Conservation (phyloP, 768 basidiomycete species). For the Cubamyces lactineus region DNA sequence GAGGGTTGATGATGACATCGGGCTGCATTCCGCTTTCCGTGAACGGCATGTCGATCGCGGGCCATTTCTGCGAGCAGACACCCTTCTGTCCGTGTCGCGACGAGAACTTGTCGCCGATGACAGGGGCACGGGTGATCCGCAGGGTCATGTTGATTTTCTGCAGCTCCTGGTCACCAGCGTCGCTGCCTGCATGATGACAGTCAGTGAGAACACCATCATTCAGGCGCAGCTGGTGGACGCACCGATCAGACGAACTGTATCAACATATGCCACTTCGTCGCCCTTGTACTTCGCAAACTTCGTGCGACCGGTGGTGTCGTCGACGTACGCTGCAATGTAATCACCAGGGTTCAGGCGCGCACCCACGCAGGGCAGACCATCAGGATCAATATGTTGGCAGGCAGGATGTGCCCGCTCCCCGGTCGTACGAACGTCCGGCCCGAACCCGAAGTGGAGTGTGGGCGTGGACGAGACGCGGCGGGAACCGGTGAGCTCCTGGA, state of each 20-base stretch:
- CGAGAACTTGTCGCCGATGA: conserved; percentile 99
- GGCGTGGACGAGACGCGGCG: conserved; percentile 57
- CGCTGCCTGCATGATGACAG: conserved; percentile 58
- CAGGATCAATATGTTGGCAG: conserved; percentile 64
- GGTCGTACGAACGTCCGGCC: conserved; percentile 64
- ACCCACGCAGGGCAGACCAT: conserved; percentile 87
- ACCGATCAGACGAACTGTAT: conserved; percentile 92
- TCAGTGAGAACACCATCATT: background rate
- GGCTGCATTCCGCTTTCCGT: conserved; percentile 98
- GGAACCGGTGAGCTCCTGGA: conserved; percentile 78
- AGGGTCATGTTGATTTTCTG: conserved; percentile 94
- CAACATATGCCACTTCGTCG: conserved; percentile 87
- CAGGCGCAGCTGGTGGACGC: conserved; percentile 26
- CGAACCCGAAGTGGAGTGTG: conserved; percentile 89
- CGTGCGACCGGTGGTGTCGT: conserved; percentile 83
- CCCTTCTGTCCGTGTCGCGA: conserved; percentile 99
- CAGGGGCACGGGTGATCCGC: conserved; percentile 90
- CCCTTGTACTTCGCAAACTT: conserved; percentile 94
- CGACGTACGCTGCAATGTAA: conserved; percentile 83
- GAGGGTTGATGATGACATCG: conserved; percentile 99
- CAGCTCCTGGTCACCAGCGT: conserved; percentile 83
- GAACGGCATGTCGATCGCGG: conserved; percentile 97
- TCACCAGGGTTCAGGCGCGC: conserved; percentile 71
- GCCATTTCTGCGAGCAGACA: conserved; percentile 99
- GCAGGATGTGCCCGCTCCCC: conserved; percentile 50